Base-by-base conservation (phyloP, 2,329 filamentous ascomycete species). In the Zopfia rhizophila region DNA sequence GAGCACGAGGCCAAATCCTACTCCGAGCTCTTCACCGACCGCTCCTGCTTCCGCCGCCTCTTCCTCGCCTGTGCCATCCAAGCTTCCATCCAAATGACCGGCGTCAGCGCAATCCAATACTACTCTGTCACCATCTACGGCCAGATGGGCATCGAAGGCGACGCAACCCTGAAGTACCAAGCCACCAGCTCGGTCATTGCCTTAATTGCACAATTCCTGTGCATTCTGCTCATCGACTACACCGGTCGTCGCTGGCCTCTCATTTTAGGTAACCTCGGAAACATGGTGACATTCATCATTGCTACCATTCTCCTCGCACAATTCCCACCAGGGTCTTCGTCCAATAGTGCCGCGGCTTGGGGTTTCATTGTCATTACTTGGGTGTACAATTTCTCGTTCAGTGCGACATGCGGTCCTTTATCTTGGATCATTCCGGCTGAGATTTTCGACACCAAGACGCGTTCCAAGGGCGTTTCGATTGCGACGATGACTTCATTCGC, bases 311-410 rank as follows among this genome's bases (percentile, higher is more conserved):
- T 84, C 40, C 67, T 84, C 7, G 81, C 80, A 7, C 67, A 69
- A 68, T 91, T 86, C 68, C 88, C 88, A 1, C 82, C 87, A 1
- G 75, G 79, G 2, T 69, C 68, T 1, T 70, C 68, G 33, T 73
- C 77, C 45, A 83, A 83, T 47, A 72, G 71, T 28, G 74, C 76
- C 4, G 86, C 86, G 1, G 78, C 80, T 5, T 90, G 87, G 86
- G 87, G 83, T 1, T 93, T 92, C 70, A 92, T 92, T 51, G 81
- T 85, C 60, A 79, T 83, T 58, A 92, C 88, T 1, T 92, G 89
- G 89, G 66, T 89, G 1, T 92, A 90, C 78, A 91, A 92, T 72
- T 88, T 91, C 74, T 86, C 80, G 29, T 91, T 90, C 77, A 86
- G 81, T 3, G 80, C 81, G 23, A 87, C 86, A 2, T 89, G 86